Conservation (phyloP, 257 asterid species). For the Solanum medicagineum region DNA sequence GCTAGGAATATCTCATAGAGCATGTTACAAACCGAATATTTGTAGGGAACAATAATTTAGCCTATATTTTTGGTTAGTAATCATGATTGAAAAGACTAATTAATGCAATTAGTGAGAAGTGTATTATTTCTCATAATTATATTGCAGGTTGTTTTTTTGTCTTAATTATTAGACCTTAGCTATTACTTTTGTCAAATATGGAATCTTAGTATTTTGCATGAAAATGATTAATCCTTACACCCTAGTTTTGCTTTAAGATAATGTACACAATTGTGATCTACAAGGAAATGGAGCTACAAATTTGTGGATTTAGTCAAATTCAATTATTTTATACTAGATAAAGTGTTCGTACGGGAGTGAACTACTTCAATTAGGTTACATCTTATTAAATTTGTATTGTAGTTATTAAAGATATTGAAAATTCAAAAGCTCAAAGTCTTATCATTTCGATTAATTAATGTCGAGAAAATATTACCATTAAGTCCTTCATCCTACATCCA, state of each 20-base stretch:
- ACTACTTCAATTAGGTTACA: too few species aligned
- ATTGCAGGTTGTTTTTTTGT: neutral
- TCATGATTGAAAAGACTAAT: neutral
- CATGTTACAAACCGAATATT: neutral
- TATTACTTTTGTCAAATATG: neutral
- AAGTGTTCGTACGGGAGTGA: too few species aligned
- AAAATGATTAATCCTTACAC: neutral
- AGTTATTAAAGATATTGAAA: too few species aligned
- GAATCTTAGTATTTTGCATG: neutral
- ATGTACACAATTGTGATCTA: neutral
- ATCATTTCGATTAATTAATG: too few species aligned
- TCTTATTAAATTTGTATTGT: too few species aligned
- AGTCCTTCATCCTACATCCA: too few species aligned
- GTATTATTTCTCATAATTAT: neutral
- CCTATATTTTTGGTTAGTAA: neutral
- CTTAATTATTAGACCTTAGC: neutral
- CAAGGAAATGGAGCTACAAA: neutral
- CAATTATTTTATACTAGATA: too few species aligned
- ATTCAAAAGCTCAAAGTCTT: too few species aligned
- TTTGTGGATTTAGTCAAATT: neutral
- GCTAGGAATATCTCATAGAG: neutral
- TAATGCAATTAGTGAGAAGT: neutral
- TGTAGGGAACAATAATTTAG: neutral
- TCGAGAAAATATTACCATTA: too few species aligned
- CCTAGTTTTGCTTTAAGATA: neutral